Conservation (phyloP, 2,329 filamentous ascomycete genomes). For the Alternaria sp. region DNA sequence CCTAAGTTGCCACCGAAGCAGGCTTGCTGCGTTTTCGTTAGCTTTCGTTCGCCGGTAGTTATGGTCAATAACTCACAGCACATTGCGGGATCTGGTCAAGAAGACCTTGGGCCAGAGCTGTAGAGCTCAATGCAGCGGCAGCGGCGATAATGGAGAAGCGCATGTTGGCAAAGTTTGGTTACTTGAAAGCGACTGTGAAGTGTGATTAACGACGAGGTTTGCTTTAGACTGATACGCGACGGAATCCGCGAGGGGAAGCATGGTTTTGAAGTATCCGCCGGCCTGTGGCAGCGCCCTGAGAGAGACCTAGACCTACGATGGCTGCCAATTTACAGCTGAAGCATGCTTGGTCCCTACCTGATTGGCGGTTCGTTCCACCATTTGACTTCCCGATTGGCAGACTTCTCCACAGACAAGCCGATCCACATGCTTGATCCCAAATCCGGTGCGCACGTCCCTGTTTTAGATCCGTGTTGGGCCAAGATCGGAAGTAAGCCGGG, state of each 20-base stretch:
- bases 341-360: background rate
- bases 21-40: slow-evolving; percentile 22
- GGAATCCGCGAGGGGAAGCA: background rate
- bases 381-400: background rate
- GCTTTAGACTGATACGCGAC: background rate
- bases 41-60: background rate
- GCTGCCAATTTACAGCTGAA: background rate
- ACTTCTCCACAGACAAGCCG: background rate
- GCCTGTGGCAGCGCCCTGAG: background rate
- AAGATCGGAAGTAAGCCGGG: background rate
- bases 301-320: background rate
- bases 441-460: background rate
- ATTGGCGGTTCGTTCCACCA: background rate
- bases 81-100: slow-evolving; percentile 36
- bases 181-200: background rate
- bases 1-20: slow-evolving; percentile 50
- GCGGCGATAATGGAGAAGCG: slow-evolving; percentile 33
- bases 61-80: slow-evolving; percentile 22
- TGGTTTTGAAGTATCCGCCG: background rate
- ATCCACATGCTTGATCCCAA: background rate
- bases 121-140: slow-evolving; percentile 32
- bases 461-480: accelerated
- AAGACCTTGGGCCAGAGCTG: slow-evolving; percentile 31
- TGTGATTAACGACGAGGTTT: background rate
- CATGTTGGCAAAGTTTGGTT: slow-evolving; percentile 19